Base-by-base conservation (phyloP, 2,329 filamentous ascomycete genomes). In the Onygenales sp. region DNA sequence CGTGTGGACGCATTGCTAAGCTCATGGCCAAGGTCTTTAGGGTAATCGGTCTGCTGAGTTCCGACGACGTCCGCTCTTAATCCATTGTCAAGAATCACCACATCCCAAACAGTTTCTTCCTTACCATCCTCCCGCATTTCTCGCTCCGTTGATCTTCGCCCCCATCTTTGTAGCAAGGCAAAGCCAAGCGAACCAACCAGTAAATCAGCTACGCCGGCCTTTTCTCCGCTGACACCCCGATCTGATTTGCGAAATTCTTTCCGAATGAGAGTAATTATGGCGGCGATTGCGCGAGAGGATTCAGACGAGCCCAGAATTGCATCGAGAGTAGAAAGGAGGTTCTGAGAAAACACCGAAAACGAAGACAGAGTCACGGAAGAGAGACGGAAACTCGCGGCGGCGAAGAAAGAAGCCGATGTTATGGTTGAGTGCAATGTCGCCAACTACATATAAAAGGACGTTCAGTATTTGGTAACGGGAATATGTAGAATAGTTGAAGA, bases 261-360 rank as follows among this genome's bases (percentile, higher is more conserved):
- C 46, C 70, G 65, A 54, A 75, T 73, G 34, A 76, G 64, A 4
- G 71, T 74, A 51, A 76, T 70, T 32, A 76, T 74, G 2, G 73
- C 70, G 2, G 73, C 73, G 55, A 76, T 74, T 2, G 73, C 73
- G 39, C 73, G 67, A 4, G 73, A 76, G 1, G 73, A 73, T 58
- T 76, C 73, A 2, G 73, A 75, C n/a, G 71, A 74, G 9, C 73
- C 73, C 36, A 76, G 64, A 31, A 74, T 70, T 2, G 73, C 71
- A 62, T 76, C 73, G 9, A 76, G 64, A 1, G 70, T 73, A 40
- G 72, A 71, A 14, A 76, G 54, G 6, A 75, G 66, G 39, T 70
- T 68, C 53, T 74, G 71, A 0, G 73, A 74, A 52, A 74, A 63
- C 53, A 66, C 67, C 6, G 70, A 66, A 39, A 71, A 63, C 9